phyloP scores from a whole-genome alignment of 257 asterid species.

The Salvia miltiorrhiza region DNA sequence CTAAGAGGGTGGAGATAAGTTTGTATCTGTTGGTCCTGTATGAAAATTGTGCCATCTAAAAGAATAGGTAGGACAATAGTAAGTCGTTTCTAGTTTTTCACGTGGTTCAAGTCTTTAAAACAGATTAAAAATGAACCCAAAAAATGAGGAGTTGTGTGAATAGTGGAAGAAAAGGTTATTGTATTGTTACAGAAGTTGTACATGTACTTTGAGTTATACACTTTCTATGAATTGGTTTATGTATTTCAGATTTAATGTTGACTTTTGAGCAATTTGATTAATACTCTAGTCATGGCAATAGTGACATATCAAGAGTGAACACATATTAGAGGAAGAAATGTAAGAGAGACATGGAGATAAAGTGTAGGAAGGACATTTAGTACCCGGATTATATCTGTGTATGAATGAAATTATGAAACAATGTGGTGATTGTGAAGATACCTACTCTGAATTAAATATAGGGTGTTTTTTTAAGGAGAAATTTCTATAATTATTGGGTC shows the following conservation, averaged over 20 bases:
- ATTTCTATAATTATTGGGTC: not conserved
- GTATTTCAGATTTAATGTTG: not conserved
- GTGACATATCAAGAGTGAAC: not conserved
- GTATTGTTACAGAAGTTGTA: not conserved
- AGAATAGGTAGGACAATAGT: not conserved
- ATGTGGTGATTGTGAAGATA: not conserved
- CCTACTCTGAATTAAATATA: not conserved
- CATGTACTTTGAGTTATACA: not conserved
- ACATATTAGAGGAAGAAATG: not conserved
- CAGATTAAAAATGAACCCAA: not conserved
- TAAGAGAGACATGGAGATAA: not conserved
- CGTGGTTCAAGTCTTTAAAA: not conserved
- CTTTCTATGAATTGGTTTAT: not conserved
- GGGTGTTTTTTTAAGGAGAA: not conserved
- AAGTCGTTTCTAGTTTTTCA: not conserved
- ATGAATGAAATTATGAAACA: not conserved
- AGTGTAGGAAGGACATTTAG: not conserved
- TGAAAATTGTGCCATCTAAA: not conserved
- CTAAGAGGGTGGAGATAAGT: conserved; percentile 2
- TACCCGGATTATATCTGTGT: not conserved
- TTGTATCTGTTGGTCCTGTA: not conserved
- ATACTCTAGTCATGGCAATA: not conserved
- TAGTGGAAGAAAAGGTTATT: not conserved
- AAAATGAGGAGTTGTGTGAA: not conserved
- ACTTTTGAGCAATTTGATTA: not conserved